Percentiles rank a stretch among this genome's conserved stretches.
phyloP scores from a whole-genome alignment of 2,329 filamentous ascomycete genomes.

The Epichloe aotearoae region DNA sequence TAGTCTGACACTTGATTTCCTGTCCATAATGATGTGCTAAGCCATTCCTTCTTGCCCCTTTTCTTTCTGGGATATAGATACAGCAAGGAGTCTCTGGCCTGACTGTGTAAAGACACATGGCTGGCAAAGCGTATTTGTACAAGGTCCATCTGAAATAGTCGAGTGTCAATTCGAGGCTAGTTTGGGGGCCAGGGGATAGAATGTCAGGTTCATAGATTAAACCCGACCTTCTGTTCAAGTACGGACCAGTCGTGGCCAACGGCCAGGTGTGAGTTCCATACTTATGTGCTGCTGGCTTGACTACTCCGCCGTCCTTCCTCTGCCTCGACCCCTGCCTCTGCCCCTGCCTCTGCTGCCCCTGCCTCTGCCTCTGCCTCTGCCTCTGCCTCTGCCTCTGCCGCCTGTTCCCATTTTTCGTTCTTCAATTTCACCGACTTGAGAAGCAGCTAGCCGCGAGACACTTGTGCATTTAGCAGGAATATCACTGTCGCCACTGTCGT shows the following conservation, averaged over 20 bases:
- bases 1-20: too few relatives aligned
- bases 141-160: too few relatives aligned
- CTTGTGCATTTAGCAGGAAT: conserved; percentile 9
- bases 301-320: neutral
- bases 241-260: neutral
- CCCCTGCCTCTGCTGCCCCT: conserved; percentile 8
- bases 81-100: too few relatives aligned
- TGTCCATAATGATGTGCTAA: too few relatives aligned
- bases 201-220: too few relatives aligned
- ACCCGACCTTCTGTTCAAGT: neutral
- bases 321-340: neutral
- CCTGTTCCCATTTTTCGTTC: neutral
- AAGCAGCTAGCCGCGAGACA: neutral
- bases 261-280: neutral
- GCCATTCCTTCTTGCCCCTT: too few relatives aligned
- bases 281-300: neutral
- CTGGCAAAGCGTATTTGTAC: too few relatives aligned
- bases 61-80: too few relatives aligned
- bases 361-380: conserved; percentile 1
- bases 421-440: neutral
- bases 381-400: conserved; percentile 2
- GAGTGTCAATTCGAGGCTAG: too few relatives aligned
- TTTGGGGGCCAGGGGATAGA: too few relatives aligned
- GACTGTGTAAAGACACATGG: too few relatives aligned
- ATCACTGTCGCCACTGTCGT: conserved; percentile 8